Evolutionary conservation across 2,329 filamentous ascomycete genomes (phyloP).

Genomic region (Sporothrix curviconia): DNA sequence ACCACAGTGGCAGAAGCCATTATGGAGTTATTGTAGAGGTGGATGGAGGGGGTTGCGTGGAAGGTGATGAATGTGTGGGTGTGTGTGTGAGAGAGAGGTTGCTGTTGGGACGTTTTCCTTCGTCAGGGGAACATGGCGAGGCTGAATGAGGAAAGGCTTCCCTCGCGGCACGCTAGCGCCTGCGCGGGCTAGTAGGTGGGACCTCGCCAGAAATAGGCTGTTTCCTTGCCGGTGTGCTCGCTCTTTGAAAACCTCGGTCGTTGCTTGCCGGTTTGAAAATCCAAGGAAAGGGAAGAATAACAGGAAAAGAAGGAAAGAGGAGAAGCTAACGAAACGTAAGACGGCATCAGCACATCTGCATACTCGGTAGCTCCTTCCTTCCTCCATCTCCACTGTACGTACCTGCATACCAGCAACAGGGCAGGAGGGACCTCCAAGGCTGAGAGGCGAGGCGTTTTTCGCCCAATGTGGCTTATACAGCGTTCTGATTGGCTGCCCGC

Average conservation of each 20-base stretch:
- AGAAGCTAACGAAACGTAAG: too few species aligned
- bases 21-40: background rate
- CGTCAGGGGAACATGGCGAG: background rate
- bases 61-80: background rate
- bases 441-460: slow-evolving; percentile 13
- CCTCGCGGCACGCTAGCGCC: background rate
- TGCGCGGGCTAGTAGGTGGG: too few species aligned
- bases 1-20: background rate
- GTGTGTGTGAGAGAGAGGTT: too few species aligned
- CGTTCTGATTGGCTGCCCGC: slow-evolving; percentile 7
- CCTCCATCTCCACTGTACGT: background rate
- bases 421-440: background rate
- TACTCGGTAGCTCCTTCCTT: too few species aligned
- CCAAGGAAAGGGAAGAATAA: too few species aligned
- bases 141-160: background rate
- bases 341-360: too few species aligned
- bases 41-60: background rate
- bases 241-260: too few species aligned
- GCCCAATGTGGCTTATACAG: background rate
- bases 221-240: too few species aligned
- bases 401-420: background rate
- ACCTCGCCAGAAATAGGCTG: too few species aligned
- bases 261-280: too few species aligned
- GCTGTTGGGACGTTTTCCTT: too few species aligned
- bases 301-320: too few species aligned